Evolutionary conservation across 495 filamentous ascomycete species (phyloP).

Genomic region (Glarea lozoyensis): DNA sequence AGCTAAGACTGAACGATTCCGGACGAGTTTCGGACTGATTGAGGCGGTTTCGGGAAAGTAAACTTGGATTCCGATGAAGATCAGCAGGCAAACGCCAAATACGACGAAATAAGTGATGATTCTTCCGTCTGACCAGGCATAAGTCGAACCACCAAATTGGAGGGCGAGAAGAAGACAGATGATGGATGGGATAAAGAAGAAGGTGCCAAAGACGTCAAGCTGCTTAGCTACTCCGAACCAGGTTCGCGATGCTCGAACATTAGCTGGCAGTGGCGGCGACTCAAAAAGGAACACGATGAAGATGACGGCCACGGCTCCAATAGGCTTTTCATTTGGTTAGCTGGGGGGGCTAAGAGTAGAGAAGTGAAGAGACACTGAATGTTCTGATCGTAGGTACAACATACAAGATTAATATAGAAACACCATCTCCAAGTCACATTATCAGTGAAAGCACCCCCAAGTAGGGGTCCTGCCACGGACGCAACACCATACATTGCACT

Average conservation of each 20-base stretch:
- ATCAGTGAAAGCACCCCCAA: constrained; percentile 43
- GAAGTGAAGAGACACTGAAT: too few relatives aligned
- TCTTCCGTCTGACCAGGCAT: constrained; percentile 54
- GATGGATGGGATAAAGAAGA: constrained; percentile 61
- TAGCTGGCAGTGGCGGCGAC: too few relatives aligned
- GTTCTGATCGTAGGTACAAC: too few relatives aligned
- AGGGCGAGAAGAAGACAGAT: constrained; percentile 69
- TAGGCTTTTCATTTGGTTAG: too few relatives aligned
- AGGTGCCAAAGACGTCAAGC: constrained; percentile 58
- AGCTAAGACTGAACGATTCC: constrained; percentile 53
- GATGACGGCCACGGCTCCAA: constrained; percentile 37
- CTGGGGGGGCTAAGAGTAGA: too few relatives aligned
- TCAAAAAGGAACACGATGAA: constrained; percentile 34
- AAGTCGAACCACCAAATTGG: constrained; percentile 73
- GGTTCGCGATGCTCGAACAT: constrained; percentile 8
- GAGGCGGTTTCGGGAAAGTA: constrained; percentile 60
- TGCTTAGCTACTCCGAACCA: constrained; percentile 12
- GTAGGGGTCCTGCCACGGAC: constrained; percentile 58
- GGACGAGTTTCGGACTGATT: constrained; percentile 57
- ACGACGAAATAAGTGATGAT: constrained; percentile 63
- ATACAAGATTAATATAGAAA: constrained; percentile 58
- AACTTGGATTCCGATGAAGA: constrained; percentile 53
- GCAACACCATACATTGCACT: constrained; percentile 46
- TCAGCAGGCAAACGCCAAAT: constrained; percentile 50
- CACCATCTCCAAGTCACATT: constrained; percentile 40